These are phyloP conservation scores for Moricandia moricandioides DNA, from an alignment of 345 rosid species.

Conservation along the genomic window DNA sequence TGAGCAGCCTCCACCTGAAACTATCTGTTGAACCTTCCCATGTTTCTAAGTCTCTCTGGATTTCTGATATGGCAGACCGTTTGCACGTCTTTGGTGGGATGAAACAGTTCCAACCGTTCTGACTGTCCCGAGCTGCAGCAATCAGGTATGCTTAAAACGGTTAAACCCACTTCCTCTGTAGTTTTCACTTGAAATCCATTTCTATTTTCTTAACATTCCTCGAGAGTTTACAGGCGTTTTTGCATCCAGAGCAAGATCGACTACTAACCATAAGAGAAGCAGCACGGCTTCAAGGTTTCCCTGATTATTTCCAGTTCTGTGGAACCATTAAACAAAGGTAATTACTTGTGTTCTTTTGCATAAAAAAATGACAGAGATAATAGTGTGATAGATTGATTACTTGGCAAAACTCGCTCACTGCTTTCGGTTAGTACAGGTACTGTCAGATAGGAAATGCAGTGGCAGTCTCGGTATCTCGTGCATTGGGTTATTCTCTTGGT, in stretches of 20 bases:
- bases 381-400: background rate
- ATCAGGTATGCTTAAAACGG: slow-evolving; percentile 49
- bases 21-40: background rate
- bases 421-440: slow-evolving; percentile 47
- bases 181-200: slow-evolving; percentile 3
- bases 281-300: slow-evolving; percentile 96
- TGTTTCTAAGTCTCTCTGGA: background rate
- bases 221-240: slow-evolving; percentile 45
- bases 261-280: slow-evolving; percentile 78
- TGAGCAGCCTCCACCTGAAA: background rate
- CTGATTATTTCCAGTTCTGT: slow-evolving; percentile 84
- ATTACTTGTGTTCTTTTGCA: slow-evolving; percentile 6
- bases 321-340: slow-evolving; percentile 76
- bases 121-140: slow-evolving; percentile 57
- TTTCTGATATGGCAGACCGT: slow-evolving; percentile 52
- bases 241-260: slow-evolving; percentile 98
- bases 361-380: background rate
- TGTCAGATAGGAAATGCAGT: slow-evolving; percentile 93
- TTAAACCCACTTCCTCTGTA: slow-evolving; percentile 7
- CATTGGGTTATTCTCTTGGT: slow-evolving; percentile 74
- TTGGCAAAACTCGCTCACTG: background rate
- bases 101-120: slow-evolving; percentile 83
- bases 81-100: slow-evolving; percentile 95
- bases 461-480: slow-evolving; percentile 74
- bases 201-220: background rate